These are phyloP conservation scores for Mycena floridula DNA, from an alignment of 768 basidiomycete genomes.

Conservation along the genomic window DNA sequence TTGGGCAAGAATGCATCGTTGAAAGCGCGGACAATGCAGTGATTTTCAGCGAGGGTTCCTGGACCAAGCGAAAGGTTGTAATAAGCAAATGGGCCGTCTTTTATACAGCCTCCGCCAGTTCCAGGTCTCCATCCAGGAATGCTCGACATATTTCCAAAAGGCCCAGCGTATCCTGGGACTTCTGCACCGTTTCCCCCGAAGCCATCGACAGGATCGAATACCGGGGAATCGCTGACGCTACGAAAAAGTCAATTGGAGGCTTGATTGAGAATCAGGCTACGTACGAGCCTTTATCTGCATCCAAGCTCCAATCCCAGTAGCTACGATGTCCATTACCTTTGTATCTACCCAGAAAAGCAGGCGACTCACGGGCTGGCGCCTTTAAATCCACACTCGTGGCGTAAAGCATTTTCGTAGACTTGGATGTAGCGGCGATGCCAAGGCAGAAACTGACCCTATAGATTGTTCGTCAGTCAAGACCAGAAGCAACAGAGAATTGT, in stretches of 20 bases:
- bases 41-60: constrained; percentile 22
- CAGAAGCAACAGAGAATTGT: not conserved
- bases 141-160: constrained; percentile 7
- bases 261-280: constrained; percentile 2
- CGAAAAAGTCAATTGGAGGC: not conserved
- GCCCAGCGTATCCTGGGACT: constrained; percentile 15
- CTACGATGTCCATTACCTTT: constrained; percentile 11
- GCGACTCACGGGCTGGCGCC: constrained; percentile 26
- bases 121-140: constrained; percentile 8
- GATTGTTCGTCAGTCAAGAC: not conserved
- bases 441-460: constrained; percentile 29
- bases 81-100: constrained; percentile 28
- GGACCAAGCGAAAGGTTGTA: constrained; percentile 28
- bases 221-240: constrained; percentile 26
- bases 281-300: constrained; percentile 21
- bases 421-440: constrained; percentile 29
- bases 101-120: constrained; percentile 19
- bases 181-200: constrained; percentile 32
- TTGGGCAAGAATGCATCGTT: constrained; percentile 14
- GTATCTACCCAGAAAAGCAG: not conserved
- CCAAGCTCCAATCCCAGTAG: constrained; percentile 36
- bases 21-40: constrained; percentile 29
- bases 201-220: constrained; percentile 28
- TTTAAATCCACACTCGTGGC: constrained; percentile 28
- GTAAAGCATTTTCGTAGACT: constrained; percentile 25